Base-by-base conservation (phyloP, 1,139 yeast genomes). In the Saccharomyces hybrid region DNA sequence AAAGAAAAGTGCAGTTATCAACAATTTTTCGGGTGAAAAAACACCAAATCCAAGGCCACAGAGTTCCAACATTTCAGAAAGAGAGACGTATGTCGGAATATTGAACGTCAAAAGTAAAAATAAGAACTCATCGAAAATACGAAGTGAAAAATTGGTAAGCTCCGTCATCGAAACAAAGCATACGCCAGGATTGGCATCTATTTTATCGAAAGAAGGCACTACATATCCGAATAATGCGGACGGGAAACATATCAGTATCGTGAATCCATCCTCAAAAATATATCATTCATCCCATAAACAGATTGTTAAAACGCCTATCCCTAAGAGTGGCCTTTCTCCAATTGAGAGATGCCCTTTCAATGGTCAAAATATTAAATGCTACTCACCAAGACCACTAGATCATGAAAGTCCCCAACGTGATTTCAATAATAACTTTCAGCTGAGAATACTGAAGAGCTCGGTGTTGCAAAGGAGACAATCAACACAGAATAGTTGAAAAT, bases 301-400 rank as follows among this genome's bases (percentile, higher is more conserved):
- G 4, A 53, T 59, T 20, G 54, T 60, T 26, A 58, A 55, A 47
- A 59, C 62, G 5, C 62, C 62, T 13, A 38, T 57, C 5, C 62
- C 62, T 28, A 53, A 52, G 31, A 48, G 9, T 16, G n/a, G 50
- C 32, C 13, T 25, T 14, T 13, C 14, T 16, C 27, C n/a, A 6
- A 23, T 7, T 13, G 23, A 47, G 16, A 20, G 16, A 20, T 44
- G 31, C 6, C 13, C 25, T 16, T 31, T 38, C 5, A 20, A 30
- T 5, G 42, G 50, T 41, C 31, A 48, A 31, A 38, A 51, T 9
- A 7, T 51, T 23, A 48, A 28, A 13, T 25, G 25, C 13, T 27
- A 14, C n/a, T 20, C 31, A 8, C 50, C 31, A n/a, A 28, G 25
- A 16, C 41, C 34, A 9, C 31, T 46, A 26, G 28, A n/a, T 9